Base-by-base conservation (phyloP, 371 early-diverging fungal species). In the Synchytrium microbalum region DNA sequence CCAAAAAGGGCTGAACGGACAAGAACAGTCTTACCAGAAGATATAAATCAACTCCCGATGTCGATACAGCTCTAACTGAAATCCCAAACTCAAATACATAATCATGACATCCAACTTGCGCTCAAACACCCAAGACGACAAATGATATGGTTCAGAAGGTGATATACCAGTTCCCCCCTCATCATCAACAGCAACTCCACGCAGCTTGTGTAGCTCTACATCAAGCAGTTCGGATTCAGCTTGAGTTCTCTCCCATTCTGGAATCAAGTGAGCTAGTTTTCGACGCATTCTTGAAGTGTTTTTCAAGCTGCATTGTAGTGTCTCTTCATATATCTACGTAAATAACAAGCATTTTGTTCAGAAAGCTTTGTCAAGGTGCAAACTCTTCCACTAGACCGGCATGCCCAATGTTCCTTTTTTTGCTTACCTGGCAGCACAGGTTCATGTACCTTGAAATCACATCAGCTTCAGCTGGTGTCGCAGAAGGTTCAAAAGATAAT, bases 51-150 rank as follows among this genome's bases (percentile, higher is more conserved):
- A 24, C 56, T 56, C 56, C 24, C 56, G 29, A 24, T 56, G 5
- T 56, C 24, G 56, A 56, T 56, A 56, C 56, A 56, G 29, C 24
- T 56, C 56, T 24, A 56, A 56, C 24, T 56, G 26, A 56, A 56
- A 56, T 56, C 56, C 56, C 24, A 56, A 24, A 8, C 5, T 24
- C 8, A 56, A 24, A 56, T 56, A 24, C 56, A 13, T 24, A 26
- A 26, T 29, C 56, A 56, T 56, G 24, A 24, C 56, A 24, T 24
- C 29, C 56, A 56, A 13, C 24, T 56, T 56, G 24, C 24, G 29
- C 13, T 29, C 29, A 24, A 26, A 56, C 8, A 56, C 56, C 56
- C 56, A 56, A 56, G 13, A 26, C 8, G 56, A 56, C 56, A 56
- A 56, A 56, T 26, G 29, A 56, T 56, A 56, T 24, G 56, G 56